These are phyloP conservation scores for Aquilaria yunnanensis DNA, from an alignment of 345 rosid genomes.

Conservation along the genomic window DNA sequence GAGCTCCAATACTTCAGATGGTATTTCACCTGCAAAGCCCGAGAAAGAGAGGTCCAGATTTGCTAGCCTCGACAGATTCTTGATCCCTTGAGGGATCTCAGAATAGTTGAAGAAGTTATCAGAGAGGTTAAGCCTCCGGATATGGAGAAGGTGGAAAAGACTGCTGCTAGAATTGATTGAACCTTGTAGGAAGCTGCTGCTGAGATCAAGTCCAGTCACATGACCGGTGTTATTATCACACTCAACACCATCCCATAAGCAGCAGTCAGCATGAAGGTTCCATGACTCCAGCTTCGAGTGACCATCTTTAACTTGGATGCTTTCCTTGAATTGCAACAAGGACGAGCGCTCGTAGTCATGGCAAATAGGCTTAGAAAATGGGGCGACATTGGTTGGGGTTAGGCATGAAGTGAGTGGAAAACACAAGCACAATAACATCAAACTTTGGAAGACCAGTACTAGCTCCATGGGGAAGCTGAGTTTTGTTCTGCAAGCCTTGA, in stretches of 20 bases:
- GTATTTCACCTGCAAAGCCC: slow-evolving; percentile 5
- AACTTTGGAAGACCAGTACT: no score
- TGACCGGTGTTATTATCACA: slow-evolving; percentile 8
- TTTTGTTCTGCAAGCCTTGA: no score
- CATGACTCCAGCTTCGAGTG: no score
- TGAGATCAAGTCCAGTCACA: slow-evolving; percentile 10
- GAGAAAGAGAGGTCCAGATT: background rate
- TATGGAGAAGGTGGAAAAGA: slow-evolving; percentile 10
- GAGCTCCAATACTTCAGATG: slow-evolving; percentile 5
- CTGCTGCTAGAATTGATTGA: slow-evolving; percentile 4
- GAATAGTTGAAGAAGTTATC: slow-evolving; percentile 1
- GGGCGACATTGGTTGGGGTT: no score
- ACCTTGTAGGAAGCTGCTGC: slow-evolving; percentile 6
- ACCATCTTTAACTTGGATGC: no score
- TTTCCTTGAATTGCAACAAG: no score
- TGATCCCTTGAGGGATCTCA: background rate
- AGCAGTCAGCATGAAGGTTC: background rate
- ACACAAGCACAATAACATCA: no score
- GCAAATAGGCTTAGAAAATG: no score
- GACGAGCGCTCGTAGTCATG: no score
- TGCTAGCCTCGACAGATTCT: background rate
- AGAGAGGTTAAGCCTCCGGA: slow-evolving; percentile 11
- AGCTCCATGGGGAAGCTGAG: no score
- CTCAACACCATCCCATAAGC: background rate
- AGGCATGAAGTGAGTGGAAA: no score